A percentile compares a stretch with the other conserved stretches of the same genome.
Evolutionary conservation across 345 rosid genomes (phyloP).

Genomic region (Eucalyptus curtisii): DNA sequence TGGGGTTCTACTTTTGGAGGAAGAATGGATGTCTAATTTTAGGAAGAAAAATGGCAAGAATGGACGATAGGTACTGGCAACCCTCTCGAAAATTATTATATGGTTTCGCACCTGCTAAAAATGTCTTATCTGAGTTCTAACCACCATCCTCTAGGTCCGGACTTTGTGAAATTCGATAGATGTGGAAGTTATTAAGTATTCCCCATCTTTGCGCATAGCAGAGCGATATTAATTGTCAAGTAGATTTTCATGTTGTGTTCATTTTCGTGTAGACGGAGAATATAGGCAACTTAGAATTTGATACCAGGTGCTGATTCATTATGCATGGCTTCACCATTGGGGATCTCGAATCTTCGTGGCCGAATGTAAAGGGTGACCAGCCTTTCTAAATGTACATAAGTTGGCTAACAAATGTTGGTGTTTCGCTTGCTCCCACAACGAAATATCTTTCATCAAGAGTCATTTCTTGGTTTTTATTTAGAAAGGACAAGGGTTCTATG

Average conservation of each 20-base stretch:
- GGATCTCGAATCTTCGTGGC: background rate
- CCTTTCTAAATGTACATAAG: too few species aligned
- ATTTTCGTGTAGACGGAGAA: background rate
- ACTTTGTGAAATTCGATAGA: too few species aligned
- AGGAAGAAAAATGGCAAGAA: background rate
- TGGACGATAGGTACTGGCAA: background rate
- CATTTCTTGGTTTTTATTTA: fast-evolving
- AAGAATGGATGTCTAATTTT: background rate
- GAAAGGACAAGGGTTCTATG: too few species aligned
- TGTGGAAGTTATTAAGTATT: background rate
- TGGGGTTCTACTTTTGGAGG: background rate
- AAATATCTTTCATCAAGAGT: too few species aligned
- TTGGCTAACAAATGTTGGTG: too few species aligned
- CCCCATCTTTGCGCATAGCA: too few species aligned
- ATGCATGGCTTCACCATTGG: background rate
- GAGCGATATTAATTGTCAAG: background rate
- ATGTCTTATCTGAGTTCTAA: background rate
- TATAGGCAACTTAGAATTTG: background rate
- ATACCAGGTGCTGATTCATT: background rate
- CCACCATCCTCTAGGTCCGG: too few species aligned
- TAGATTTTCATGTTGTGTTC: background rate
- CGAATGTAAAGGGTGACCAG: background rate
- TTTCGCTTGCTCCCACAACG: fast-evolving
- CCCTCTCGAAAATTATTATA: too few species aligned
- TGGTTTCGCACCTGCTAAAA: background rate